Base-by-base conservation (phyloP, 345 rosid species). In the Salix arbutifolia region DNA sequence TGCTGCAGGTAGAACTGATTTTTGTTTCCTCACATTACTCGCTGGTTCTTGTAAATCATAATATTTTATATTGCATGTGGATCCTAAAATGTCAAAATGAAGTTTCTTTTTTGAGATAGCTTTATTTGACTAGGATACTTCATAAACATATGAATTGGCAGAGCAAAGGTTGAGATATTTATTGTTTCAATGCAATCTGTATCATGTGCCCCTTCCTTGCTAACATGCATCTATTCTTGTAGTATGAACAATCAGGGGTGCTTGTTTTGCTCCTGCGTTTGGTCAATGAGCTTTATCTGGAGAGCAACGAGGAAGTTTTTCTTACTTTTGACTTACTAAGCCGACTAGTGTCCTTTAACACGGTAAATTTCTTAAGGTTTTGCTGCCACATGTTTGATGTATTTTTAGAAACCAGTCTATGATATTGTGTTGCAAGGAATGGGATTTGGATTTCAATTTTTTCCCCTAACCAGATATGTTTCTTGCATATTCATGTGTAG, bases 271-370 rank as follows among this genome's bases (percentile, higher is more conserved):
- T 96, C 72, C 80, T 93, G 79, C 96, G 85, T 74, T 81, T 96
- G 87, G 94, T 94, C 69, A 91, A 91, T 25, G 89, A 78, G 80
- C 84, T 76, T 60, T 84, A 86, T 70, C 76, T 74, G 60, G 97
- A 90, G 78, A 81, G 83, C 76, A 91, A 84, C 31, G 76, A 82
- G 72, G 94, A 93, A 82, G 86, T 85, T 71, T 77, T 81, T 86
- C 86, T 68, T 83, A 88, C 77, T 81, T 90, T 96, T 46, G 96
- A 93, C 78, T 88, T 96, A 67, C 87, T 96, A 71, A 80, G 81
- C 80, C 89, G 90, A 73, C 87, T 96, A 92, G 90, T 91, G 75
- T 90, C 94, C 73, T 93, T 79, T 81, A 91, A 87, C 87, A 81
- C 23, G 96, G 99, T 95, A 88, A 86, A 70, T 77, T 31, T 58